Conservation (phyloP, 1,284 basidiomycete genomes). For the Mixia osmundae region DNA sequence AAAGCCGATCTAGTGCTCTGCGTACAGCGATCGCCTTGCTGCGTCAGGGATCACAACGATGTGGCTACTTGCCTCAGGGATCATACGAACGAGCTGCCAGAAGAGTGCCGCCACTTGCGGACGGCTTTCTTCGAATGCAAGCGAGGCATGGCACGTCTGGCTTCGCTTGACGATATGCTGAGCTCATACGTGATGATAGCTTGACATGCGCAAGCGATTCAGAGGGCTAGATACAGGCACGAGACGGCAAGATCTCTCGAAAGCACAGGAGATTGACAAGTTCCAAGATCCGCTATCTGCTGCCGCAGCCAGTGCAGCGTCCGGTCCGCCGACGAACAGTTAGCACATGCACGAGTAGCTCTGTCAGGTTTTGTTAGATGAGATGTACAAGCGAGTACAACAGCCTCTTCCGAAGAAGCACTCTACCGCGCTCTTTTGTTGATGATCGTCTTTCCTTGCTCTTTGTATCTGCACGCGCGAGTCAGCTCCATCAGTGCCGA, state of each 20-base stretch:
- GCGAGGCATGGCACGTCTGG: conserved; percentile 47
- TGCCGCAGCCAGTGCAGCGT: too few relatives aligned
- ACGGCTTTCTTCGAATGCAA: conserved; percentile 67
- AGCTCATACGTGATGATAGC: conserved; percentile 1
- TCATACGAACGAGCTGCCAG: conserved; percentile 45
- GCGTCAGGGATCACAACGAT: conserved; percentile 30
- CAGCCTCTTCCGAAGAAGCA: too few relatives aligned
- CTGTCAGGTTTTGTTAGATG: too few relatives aligned
- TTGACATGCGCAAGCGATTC: conserved; percentile 10
- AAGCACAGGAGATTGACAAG: too few relatives aligned
- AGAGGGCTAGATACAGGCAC: conserved; percentile 7
- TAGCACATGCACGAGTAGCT: too few relatives aligned
- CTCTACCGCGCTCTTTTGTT: conserved; percentile 4
- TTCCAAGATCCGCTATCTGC: too few relatives aligned
- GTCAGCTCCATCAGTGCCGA: too few relatives aligned
- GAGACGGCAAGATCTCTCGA: too few relatives aligned
- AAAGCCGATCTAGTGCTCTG: conserved; percentile 51
- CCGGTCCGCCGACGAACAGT: too few relatives aligned
- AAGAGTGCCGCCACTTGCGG: conserved; percentile 45
- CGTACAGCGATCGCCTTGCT: conserved; percentile 55
- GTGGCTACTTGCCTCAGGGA: conserved; percentile 47
- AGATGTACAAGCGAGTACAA: too few relatives aligned
- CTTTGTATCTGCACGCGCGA: too few relatives aligned
- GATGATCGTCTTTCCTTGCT: conserved; percentile 12
- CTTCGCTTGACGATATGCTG: neutral